A percentile compares a stretch with the other conserved stretches of the same genome.
Evolutionary conservation across 176 grass and related monocot species (phyloP).

Genomic region (Canna indica): DNA sequence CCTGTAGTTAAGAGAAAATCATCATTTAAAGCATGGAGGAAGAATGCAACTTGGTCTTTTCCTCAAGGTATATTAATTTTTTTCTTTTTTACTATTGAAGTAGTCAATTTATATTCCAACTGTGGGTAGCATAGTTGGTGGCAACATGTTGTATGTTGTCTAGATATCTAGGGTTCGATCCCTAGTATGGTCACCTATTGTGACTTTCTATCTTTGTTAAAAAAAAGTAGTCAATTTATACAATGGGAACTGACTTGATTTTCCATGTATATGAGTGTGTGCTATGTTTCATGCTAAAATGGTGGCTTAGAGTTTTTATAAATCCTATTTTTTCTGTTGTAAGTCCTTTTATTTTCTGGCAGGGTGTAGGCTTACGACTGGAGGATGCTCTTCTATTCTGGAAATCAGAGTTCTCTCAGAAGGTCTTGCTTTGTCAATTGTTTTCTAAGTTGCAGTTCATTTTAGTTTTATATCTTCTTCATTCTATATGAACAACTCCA

Average conservation of each 20-base stretch:
- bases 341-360: background rate
- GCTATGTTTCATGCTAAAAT: background rate
- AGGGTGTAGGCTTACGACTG: slow-evolving; percentile 92
- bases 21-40: slow-evolving; percentile 93
- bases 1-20: slow-evolving; percentile 79
- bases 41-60: slow-evolving; percentile 97
- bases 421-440: slow-evolving; percentile 37
- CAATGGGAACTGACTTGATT: background rate
- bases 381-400: slow-evolving; percentile 97
- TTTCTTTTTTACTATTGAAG: background rate
- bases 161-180: too few relatives aligned
- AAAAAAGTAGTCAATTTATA: too few relatives aligned
- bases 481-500: background rate
- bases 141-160: too few relatives aligned
- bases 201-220: too few relatives aligned
- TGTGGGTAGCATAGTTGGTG: too few relatives aligned
- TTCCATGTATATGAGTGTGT: background rate
- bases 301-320: background rate
- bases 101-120: background rate
- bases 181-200: too few relatives aligned
- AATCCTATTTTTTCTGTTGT: background rate
- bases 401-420: slow-evolving; percentile 93
- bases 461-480: background rate
- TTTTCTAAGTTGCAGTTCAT: slow-evolving; percentile 2
- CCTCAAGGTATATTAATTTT: slow-evolving; percentile 63